Conservation (phyloP, 805 yeast species). For the Saturnispora halmiae region DNA sequence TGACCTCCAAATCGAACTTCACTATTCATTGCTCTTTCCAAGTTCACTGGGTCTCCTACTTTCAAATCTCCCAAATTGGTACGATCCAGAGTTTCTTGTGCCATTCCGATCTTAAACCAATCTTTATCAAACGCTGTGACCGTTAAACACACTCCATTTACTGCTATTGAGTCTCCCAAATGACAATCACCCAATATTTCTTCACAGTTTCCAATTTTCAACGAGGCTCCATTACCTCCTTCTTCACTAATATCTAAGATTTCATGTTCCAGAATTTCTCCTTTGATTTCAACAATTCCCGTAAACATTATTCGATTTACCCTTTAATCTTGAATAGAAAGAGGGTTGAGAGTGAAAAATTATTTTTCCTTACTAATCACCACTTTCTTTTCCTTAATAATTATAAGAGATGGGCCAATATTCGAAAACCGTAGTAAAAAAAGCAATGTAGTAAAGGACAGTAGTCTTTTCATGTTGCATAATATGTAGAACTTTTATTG, state of each 20-base stretch:
- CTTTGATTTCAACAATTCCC: conserved; percentile 83
- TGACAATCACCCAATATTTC: conserved; percentile 70
- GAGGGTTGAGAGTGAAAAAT: neutral
- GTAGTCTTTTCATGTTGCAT: too few relatives aligned
- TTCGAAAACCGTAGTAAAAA: neutral
- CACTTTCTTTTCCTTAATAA: neutral
- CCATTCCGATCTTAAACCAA: conserved; percentile 78
- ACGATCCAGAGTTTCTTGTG: conserved; percentile 84
- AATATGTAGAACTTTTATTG: too few relatives aligned
- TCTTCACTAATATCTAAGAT: conserved; percentile 39
- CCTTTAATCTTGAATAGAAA: too few relatives aligned
- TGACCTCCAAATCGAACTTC: conserved; percentile 93
- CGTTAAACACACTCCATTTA: conserved; percentile 86
- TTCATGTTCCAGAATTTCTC: conserved; percentile 43
- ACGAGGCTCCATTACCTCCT: conserved; percentile 69
- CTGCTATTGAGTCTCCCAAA: conserved; percentile 87
- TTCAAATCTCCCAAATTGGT: conserved; percentile 61
- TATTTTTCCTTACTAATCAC: neutral
- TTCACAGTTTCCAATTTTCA: conserved; percentile 54
- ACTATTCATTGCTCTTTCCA: conserved; percentile 81
- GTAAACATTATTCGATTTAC: conserved; percentile 87
- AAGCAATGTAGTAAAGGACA: too few relatives aligned
- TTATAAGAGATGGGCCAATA: neutral
- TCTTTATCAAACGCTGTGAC: conserved; percentile 65
- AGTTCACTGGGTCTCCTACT: conserved; percentile 58